These are phyloP conservation scores for Diplodia mutila DNA, from an alignment of 2,329 filamentous ascomycete species.

Conservation along the genomic window DNA sequence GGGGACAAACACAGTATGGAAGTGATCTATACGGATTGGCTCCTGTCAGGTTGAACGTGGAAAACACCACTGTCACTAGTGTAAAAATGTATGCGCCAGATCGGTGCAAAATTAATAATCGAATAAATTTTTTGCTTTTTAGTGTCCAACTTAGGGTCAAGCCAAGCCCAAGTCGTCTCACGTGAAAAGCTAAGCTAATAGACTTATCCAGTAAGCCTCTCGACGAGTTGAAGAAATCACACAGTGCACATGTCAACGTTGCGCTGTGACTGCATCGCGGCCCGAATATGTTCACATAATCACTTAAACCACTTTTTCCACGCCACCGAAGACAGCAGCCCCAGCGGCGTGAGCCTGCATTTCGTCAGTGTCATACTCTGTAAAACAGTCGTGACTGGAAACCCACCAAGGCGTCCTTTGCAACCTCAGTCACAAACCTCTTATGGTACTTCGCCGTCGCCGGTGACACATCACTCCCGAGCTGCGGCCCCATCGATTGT, in stretches of 20 bases:
- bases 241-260: background rate
- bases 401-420: constrained; percentile 5
- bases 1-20: no score
- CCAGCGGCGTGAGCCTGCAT: background rate
- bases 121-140: no score
- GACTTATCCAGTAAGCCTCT: background rate
- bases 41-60: no score
- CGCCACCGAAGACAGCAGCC: background rate
- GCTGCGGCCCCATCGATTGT: background rate
- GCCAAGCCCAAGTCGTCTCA: no score
- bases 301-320: background rate
- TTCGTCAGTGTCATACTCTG: background rate
- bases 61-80: no score
- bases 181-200: background rate
- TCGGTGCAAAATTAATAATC: no score
- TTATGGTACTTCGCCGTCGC: constrained; percentile 6
- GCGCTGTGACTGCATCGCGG: background rate
- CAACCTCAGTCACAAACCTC: background rate
- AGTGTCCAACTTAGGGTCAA: no score
- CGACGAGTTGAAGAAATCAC: background rate
- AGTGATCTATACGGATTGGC: no score
- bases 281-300: background rate
- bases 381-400: background rate
- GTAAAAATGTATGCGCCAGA: no score
- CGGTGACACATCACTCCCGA: background rate